A percentile compares a stretch with the other conserved stretches of the same genome.
Evolutionary conservation across 2,329 filamentous ascomycete species (phyloP).

Genomic region (Microascus cirrosus): DNA sequence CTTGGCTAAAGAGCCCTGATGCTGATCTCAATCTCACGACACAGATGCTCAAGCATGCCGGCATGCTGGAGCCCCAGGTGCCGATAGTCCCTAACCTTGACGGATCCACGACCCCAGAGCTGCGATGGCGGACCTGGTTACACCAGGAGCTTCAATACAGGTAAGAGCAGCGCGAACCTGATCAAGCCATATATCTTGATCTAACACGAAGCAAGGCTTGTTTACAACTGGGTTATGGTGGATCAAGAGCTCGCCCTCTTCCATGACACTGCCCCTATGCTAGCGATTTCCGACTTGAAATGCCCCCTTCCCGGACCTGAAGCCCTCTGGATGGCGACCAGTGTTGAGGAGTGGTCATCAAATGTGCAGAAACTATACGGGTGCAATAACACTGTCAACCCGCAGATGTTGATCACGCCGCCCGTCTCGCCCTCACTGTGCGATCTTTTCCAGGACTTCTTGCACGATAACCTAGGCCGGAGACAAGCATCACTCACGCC

Average conservation of each 20-base stretch:
- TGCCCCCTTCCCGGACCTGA: conserved; percentile 53
- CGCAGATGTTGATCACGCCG: conserved; percentile 29
- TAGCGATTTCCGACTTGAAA: conserved; percentile 54
- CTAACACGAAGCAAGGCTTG: conserved; percentile 34
- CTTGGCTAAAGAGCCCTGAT: background rate
- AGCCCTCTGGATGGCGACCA: conserved; percentile 49
- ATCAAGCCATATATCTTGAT: background rate
- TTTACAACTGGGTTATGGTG: conserved; percentile 68
- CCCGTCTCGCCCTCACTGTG: conserved; percentile 45
- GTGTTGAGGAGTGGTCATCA: conserved; percentile 46
- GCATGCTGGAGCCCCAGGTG: conserved; percentile 46
- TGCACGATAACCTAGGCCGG: conserved; percentile 48
- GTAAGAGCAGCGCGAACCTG: conserved; percentile 23
- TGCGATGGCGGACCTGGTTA: conserved; percentile 53
- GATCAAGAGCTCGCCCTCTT: conserved; percentile 62
- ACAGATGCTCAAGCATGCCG: conserved; percentile 58
- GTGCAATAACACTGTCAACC: conserved; percentile 33
- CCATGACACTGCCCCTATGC: conserved; percentile 49
- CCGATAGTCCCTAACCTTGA: conserved; percentile 30
- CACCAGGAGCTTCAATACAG: conserved; percentile 52
- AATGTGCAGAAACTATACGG: conserved; percentile 49
- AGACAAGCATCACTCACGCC: conserved; percentile 32
- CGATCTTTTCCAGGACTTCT: conserved; percentile 56
- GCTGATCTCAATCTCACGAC: background rate
- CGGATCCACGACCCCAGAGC: conserved; percentile 30